Base-by-base conservation (phyloP, 371 early-diverging fungal genomes). In the Mucor irregularis region DNA sequence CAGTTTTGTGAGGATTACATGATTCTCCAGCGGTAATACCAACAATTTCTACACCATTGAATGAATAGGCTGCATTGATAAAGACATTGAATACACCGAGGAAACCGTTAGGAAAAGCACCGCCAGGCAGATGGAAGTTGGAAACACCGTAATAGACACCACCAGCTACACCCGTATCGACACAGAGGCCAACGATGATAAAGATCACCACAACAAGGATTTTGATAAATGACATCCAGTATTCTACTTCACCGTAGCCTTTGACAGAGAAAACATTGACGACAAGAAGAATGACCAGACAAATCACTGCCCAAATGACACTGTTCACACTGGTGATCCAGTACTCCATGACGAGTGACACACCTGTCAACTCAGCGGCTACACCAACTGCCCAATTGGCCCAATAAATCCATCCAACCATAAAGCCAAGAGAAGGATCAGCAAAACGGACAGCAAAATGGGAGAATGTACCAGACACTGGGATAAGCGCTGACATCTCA, bases 401-500 rank as follows among this genome's bases (percentile, higher is more conserved):
- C 88, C 93, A 93, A 70, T 93, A 88, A 57, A 83, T 58, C 86
- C 86, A 87, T 5, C 89, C 88, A 37, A 92, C 77, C 11, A 84
- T 83, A 64, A 92, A 92, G 0, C 90, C 91, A 22, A 91, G 79
- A 5, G 92, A 83, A 8, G 90, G 89, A 56, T 94, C 94, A 25
- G 89, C 84, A 44, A 93, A 95, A 17, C 94, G 88, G 8, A 81
- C 77, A 19, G 90, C 93, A 73, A 89, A 91, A 38, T 87, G 85
- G 62, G 87, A 84, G 78, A 95, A 93, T 6, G 88, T 83, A 21
- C 94, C 95, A 6, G 91, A 75, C 5, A 91, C 87, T 8, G 95
- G 95, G 40, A 92, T 84, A 49, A 82, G 76, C 0, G 94, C 88
- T 6, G 90, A 83, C 91, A 95, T 90, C 61, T 94, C 94, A 56